Percentiles rank a stretch among this genome's conserved stretches.
These are phyloP conservation scores for Pleurotus sapidus DNA, from an alignment of 768 basidiomycete genomes.

Conservation along the genomic window DNA sequence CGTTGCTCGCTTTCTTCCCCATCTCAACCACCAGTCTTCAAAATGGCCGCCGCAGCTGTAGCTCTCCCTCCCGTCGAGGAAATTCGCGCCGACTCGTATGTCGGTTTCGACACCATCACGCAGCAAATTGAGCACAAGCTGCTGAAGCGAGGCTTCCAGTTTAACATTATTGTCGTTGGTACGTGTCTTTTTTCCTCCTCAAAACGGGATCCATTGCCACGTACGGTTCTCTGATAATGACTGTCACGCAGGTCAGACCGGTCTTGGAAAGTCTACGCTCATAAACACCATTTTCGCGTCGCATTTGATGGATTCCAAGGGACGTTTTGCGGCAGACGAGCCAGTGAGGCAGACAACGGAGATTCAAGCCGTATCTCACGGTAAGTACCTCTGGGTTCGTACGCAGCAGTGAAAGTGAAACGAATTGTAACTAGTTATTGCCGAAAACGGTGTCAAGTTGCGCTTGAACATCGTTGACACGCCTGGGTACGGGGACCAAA, in stretches of 20 bases:
- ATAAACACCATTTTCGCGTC: constrained; percentile 99
- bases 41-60: constrained; percentile 32
- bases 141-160: constrained; percentile 98
- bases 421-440: constrained; percentile 61
- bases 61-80: constrained; percentile 49
- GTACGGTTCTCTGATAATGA: constrained; percentile 7
- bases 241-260: constrained; percentile 77
- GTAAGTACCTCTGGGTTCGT: constrained; percentile 40
- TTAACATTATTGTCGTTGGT: constrained; percentile 98
- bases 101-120: constrained; percentile 98
- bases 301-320: constrained; percentile 97
- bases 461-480: constrained; percentile 98
- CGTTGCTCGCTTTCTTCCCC: background rate
- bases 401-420: background rate
- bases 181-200: constrained; percentile 26
- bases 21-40: constrained; percentile 8
- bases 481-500: constrained; percentile 96
- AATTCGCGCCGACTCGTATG: constrained; percentile 89
- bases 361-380: constrained; percentile 92
- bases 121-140: constrained; percentile 99
- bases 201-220: background rate
- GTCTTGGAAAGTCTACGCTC: constrained; percentile 96
- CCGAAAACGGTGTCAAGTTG: constrained; percentile 93
- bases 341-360: constrained; percentile 95
- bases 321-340: constrained; percentile 83